Base-by-base conservation (phyloP, 2,329 filamentous ascomycete species). In the Ophiostoma novo-ulmi region DNA sequence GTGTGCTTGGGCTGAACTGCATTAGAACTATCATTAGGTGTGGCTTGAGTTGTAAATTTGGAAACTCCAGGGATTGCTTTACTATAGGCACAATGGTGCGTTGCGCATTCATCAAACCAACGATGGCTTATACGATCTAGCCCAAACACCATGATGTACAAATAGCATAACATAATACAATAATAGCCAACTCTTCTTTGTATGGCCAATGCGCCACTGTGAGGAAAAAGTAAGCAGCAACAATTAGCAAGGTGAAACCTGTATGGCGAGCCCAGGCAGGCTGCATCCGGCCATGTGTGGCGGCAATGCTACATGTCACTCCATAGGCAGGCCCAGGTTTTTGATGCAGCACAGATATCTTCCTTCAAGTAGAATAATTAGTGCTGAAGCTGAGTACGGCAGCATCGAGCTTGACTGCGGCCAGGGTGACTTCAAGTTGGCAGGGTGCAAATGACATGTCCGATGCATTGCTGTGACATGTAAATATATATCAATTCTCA, bases 281-380 rank as follows among this genome's bases (percentile, higher is more conserved):
- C 58, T 63, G 58, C 58, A 63, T 63, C 26, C 58, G 58, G 58
- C 26, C 26, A 63, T 35, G 26, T 17, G 26, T 13, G 6, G 6
- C 22, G n/a, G 14, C 55, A 35, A 61, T 17, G 52, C n/a, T 58
- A n/a, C 52, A 26, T 11, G 44, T 48, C 17, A 20, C 14, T 44
- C 41, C 44, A 48, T 26, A 26, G 7, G 52, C 52, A 13, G 26
- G 52, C 17, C 44, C 44, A 48, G 5, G 7, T 8, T n/a, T 48
- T 20, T 20, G 5, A 7, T 35, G 17, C 20, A 17, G 13, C 44
- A 48, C 13, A 20, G 14, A 20, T 20, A 48, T 48, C 17, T n/a
- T 65, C 10, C 63, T 65, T 65, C 41, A 65, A 65, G 26, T 65
- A 65, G 63, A 65, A 65, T 4, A 39, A 11, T n/a, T 20, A 65